A percentile compares a stretch with the other conserved stretches of the same genome.
Evolutionary conservation across 805 yeast species (phyloP).

Genomic region (Kazachstania psychrophila): DNA sequence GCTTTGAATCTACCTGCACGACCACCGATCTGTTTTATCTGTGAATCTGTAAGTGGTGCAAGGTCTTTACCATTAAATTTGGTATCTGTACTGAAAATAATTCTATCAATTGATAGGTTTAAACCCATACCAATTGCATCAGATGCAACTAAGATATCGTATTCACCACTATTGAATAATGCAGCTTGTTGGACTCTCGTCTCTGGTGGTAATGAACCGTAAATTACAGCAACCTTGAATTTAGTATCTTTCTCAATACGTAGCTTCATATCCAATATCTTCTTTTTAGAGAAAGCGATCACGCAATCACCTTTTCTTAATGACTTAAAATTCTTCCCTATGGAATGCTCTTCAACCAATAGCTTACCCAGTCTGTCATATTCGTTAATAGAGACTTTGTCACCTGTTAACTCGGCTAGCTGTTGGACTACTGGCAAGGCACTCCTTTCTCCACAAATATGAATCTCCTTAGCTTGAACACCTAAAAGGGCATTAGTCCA

Average conservation of each 20-base stretch:
- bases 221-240: slow-evolving; percentile 74
- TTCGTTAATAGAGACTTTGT: slow-evolving; percentile 56
- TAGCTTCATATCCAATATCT: slow-evolving; percentile 60
- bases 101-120: slow-evolving; percentile 71
- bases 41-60: slow-evolving; percentile 46
- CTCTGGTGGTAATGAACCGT: slow-evolving; percentile 95
- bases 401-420: slow-evolving; percentile 66
- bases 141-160: slow-evolving; percentile 82
- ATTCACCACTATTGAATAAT: slow-evolving; percentile 67
- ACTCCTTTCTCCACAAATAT: slow-evolving; percentile 88
- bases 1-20: slow-evolving; percentile 77
- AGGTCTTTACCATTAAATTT: slow-evolving; percentile 63
- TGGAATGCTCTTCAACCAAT: slow-evolving; percentile 39
- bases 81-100: slow-evolving; percentile 56
- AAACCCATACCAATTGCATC: slow-evolving; percentile 98
- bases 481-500: slow-evolving; percentile 92
- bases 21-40: slow-evolving; percentile 88
- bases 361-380: slow-evolving; percentile 73
- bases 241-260: slow-evolving; percentile 56
- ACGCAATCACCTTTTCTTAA: slow-evolving; percentile 73
- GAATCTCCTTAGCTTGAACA: slow-evolving; percentile 74
- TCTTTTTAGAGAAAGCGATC: slow-evolving; percentile 72
- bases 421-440: slow-evolving; percentile 58
- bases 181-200: slow-evolving; percentile 78
- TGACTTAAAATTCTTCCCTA: slow-evolving; percentile 19